These are phyloP conservation scores for Zygotorulaspora mrakii DNA, from an alignment of 1,139 yeast species.

Conservation along the genomic window DNA sequence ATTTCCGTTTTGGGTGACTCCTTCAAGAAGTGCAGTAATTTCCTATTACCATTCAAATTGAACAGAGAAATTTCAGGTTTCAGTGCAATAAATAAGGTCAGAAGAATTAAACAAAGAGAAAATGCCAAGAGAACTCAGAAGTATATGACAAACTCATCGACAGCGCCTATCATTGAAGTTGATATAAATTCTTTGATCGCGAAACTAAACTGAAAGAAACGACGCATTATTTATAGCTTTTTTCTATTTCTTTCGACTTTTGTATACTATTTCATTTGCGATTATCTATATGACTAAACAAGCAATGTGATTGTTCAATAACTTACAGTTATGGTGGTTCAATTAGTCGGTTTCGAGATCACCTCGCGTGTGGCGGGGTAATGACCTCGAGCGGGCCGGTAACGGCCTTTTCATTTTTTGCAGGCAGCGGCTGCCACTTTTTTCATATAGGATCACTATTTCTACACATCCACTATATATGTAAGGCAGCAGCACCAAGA, in stretches of 20 bases:
- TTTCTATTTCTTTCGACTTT: background rate
- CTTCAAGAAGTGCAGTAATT: constrained; percentile 55
- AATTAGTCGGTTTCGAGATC: no score
- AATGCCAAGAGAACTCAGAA: constrained; percentile 41
- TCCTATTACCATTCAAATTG: constrained; percentile 66
- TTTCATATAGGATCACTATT: no score
- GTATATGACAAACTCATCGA: constrained; percentile 53
- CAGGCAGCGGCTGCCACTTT: no score
- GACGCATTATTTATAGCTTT: no score
- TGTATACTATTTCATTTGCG: constrained; percentile 3
- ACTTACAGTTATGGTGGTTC: no score
- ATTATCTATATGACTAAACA: no score
- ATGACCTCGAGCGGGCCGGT: no score
- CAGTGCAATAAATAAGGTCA: constrained; percentile 46
- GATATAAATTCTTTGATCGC: constrained; percentile 66
- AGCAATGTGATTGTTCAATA: no score
- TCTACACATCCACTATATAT: background rate
- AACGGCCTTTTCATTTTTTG: constrained; percentile 5
- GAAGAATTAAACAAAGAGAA: constrained; percentile 39
- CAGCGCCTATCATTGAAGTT: constrained; percentile 61
- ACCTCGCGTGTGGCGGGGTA: no score
- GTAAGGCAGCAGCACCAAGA: no score
- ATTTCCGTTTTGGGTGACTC: constrained; percentile 57
- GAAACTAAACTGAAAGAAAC: constrained; percentile 51
- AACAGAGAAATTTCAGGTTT: constrained; percentile 70